Percentiles rank a stretch among this genome's conserved stretches.
Conservation (phyloP, 108 stramenopile species). For the Skeletonema tropicum region DNA sequence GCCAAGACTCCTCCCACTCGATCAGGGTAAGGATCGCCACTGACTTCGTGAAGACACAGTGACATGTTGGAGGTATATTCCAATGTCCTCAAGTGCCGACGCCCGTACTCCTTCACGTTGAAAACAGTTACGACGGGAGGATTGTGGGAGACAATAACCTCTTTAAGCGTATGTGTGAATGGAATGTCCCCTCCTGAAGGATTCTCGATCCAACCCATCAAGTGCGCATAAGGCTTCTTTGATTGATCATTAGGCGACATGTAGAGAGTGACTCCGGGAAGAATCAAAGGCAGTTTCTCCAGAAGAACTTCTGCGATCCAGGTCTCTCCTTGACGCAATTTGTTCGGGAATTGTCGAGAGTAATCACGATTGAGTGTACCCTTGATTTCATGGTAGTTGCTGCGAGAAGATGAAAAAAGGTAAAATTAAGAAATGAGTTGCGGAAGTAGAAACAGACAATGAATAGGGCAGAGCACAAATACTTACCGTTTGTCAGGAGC, state of each 20-base stretch:
- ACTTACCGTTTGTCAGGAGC: constrained; percentile 68
- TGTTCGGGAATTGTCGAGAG: constrained; percentile 79
- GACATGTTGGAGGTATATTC: constrained; percentile 93
- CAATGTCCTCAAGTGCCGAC: constrained; percentile 92
- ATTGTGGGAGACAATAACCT: constrained; percentile 93
- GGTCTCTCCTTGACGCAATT: constrained; percentile 70
- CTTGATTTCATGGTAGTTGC: constrained; percentile 88
- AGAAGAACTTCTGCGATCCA: constrained; percentile 93
- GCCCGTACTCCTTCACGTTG: constrained; percentile 95
- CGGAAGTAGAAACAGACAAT: background rate
- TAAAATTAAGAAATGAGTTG: background rate
- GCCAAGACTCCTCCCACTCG: constrained; percentile 85
- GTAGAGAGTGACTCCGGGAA: constrained; percentile 90
- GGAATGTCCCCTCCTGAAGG: constrained; percentile 48
- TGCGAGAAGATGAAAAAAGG: background rate
- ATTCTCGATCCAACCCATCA: constrained; percentile 92
- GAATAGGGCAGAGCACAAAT: background rate
- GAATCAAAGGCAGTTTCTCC: constrained; percentile 82
- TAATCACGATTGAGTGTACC: constrained; percentile 64
- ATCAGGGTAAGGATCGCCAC: constrained; percentile 91
- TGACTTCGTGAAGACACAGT: constrained; percentile 89
- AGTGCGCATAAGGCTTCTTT: constrained; percentile 81
- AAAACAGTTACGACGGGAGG: constrained; percentile 94
- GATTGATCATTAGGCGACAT: constrained; percentile 84
- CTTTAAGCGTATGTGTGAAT: constrained; percentile 89